These are phyloP conservation scores for Elsinoe fawcettii DNA, from an alignment of 2,329 filamentous ascomycete genomes.

Conservation along the genomic window DNA sequence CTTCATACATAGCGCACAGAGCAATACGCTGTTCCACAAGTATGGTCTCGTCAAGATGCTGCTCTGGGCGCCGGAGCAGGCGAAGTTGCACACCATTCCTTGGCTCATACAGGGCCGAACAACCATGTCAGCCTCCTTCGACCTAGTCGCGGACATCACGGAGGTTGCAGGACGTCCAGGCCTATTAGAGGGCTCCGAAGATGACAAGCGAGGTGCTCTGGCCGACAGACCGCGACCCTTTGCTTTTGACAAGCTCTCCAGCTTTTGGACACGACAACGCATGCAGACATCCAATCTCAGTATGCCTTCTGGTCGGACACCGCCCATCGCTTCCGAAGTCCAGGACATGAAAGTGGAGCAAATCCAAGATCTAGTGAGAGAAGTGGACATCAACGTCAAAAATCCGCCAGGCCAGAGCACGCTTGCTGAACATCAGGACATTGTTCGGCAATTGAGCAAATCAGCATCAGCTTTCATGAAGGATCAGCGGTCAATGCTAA, in stretches of 20 bases:
- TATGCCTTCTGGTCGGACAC: slow-evolving; percentile 6
- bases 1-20: slow-evolving; percentile 49
- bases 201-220: background rate
- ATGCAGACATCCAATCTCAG: slow-evolving; percentile 15
- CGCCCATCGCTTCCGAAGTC: slow-evolving; percentile 9
- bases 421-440: background rate
- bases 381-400: background rate
- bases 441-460: background rate
- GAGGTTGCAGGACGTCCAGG: slow-evolving; percentile 22
- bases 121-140: slow-evolving; percentile 51
- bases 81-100: slow-evolving; percentile 55
- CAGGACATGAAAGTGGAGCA: background rate
- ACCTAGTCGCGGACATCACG: slow-evolving; percentile 53
- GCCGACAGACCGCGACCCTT: background rate
- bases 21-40: slow-evolving; percentile 48
- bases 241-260: background rate
- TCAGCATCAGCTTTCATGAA: background rate
- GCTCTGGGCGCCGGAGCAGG: slow-evolving; percentile 58
- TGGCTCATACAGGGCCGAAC: slow-evolving; percentile 48
- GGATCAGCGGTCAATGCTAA: background rate
- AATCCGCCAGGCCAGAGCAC: background rate
- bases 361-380: background rate
- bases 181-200: background rate
- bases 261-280: background rate
- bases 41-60: slow-evolving; percentile 77